Percentiles rank a stretch among this genome's conserved stretches.
Evolutionary conservation across 139 green algal genomes (phyloP).

Genomic region (Chlorella sorokiniana): DNA sequence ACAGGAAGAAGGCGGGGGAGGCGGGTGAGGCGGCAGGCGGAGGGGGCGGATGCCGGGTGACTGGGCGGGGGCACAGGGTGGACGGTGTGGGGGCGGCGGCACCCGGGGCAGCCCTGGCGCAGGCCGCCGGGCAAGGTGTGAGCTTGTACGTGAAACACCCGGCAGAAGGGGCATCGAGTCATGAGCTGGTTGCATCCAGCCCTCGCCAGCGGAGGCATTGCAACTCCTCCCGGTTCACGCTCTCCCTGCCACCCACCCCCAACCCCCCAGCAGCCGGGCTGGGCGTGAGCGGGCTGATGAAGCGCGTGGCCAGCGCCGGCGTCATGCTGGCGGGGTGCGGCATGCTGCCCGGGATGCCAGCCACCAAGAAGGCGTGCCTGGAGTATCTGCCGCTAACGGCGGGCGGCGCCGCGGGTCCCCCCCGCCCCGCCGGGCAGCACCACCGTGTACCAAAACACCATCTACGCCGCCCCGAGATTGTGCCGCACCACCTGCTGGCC

Average conservation of each 20-base stretch:
- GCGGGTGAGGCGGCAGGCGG: neutral
- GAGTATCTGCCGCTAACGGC: constrained; percentile 6
- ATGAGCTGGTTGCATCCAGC: neutral
- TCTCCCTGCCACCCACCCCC: neutral
- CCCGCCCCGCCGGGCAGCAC: neutral
- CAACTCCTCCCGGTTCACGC: neutral
- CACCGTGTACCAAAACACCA: neutral
- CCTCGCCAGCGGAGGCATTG: neutral
- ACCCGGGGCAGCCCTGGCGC: no score
- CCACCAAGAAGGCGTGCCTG: constrained; percentile 14
- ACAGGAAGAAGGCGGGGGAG: constrained; percentile 47
- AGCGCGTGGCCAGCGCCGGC: neutral
- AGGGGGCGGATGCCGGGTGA: no score
- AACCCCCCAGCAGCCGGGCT: neutral
- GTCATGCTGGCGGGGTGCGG: neutral
- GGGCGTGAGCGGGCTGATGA: neutral
- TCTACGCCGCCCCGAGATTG: constrained; percentile 12
- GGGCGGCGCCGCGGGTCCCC: neutral
- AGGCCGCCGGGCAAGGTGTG: no score
- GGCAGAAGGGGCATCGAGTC: no score
- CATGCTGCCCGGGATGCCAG: neutral
- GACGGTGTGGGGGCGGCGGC: no score
- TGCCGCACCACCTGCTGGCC: constrained; percentile 9
- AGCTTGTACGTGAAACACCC: no score
- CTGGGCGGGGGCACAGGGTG: no score